phyloP scores from a whole-genome alignment of 768 basidiomycete species.

The Lyophyllum semitale region DNA sequence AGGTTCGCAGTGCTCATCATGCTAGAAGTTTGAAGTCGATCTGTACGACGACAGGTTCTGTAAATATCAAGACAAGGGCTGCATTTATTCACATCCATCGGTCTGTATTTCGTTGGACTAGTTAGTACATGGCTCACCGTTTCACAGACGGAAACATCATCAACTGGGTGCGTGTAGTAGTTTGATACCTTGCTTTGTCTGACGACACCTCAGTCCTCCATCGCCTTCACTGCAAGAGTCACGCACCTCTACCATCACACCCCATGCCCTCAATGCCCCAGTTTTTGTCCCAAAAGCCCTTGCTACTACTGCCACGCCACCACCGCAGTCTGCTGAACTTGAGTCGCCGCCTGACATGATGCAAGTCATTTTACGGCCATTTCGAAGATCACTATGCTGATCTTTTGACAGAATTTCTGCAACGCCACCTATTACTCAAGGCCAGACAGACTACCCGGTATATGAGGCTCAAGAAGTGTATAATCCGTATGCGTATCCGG shows the following conservation, averaged over 20 bases:
- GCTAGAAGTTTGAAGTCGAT: not conserved
- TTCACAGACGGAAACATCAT: conserved; percentile 24
- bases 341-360: conserved; percentile 14
- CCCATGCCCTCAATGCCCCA: conserved; percentile 80
- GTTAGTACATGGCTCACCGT: not conserved
- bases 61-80: conserved; percentile 86
- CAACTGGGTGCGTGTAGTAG: conserved; percentile 29
- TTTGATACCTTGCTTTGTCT: not conserved
- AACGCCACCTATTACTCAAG: conserved; percentile 16
- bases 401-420: conserved; percentile 15
- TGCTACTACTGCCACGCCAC: conserved; percentile 26
- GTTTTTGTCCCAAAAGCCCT: conserved; percentile 76
- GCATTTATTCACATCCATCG: conserved; percentile 79
- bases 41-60: conserved; percentile 55
- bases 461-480: conserved; percentile 22
- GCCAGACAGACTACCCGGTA: conserved; percentile 19
- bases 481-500: conserved; percentile 26
- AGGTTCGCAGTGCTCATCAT: conserved; percentile 15
- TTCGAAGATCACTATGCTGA: not conserved
- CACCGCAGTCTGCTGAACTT: conserved; percentile 27
- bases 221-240: conserved; percentile 23
- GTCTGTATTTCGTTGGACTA: conserved; percentile 36
- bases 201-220: conserved; percentile 3
- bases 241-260: conserved; percentile 39
- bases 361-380: conserved; percentile 15